Evolutionary conservation across 768 basidiomycete genomes (phyloP), one percentile per base, ranked within the genome.

Genomic region (Rickenella mellea): DNA sequence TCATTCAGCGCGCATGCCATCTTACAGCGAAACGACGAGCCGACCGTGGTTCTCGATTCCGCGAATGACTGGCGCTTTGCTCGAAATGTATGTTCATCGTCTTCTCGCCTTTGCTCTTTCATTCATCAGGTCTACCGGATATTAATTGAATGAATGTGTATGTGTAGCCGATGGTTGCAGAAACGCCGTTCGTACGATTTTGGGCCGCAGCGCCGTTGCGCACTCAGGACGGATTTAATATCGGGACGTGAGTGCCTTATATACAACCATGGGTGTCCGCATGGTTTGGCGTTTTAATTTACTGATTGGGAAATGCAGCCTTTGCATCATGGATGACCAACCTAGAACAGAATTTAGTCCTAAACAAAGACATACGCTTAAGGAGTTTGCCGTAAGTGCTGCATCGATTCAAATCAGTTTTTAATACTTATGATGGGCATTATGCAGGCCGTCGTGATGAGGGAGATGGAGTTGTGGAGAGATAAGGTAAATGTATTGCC

Each of bases 381-480:
- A 94, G n/a, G 91, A 93, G 45, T 96, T 93, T 54, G 79, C 82
- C 7, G 90, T 92, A 7, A 69, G 92, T 33, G n/a, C n/a, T n/a
- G n/a, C n/a, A n/a, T n/a, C n/a, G n/a, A n/a, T n/a, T n/a, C n/a
- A n/a, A n/a, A n/a, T n/a, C n/a, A n/a, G n/a, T n/a, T n/a, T n/a
- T n/a, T n/a, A n/a, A n/a, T n/a, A n/a, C n/a, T n/a, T n/a, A n/a
- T n/a, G n/a, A n/a, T n/a, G n/a, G n/a, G 58, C 93, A 96, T 60
- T 96, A 96, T 54, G 92, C 93, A 69, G 70, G 89, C 87, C 2
- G 81, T 97, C 43, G 82, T 83, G 14, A 88, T 96, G 83, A 77
- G 93, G 27, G 93, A 97, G 60, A 79, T 97, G 80, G 93, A 96
- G 57, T 66, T 96, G 2, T 96, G 91, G 91, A 69, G 83, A 45